Percentiles rank a stretch among this genome's conserved stretches.
Conservation (phyloP, 495 filamentous ascomycete species). For the Aspergillus olivimuriae region DNA sequence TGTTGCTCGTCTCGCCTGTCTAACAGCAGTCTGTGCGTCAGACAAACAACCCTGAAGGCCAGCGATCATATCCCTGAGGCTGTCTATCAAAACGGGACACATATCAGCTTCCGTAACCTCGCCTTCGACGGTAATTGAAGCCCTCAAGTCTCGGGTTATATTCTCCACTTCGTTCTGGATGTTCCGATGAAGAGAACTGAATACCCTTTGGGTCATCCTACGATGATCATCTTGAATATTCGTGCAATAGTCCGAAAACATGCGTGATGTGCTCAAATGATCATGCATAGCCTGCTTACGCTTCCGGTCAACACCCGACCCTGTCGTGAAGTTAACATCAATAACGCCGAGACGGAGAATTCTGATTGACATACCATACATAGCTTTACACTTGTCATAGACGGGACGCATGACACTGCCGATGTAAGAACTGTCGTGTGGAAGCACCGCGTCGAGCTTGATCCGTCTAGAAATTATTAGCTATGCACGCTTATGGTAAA, state of each 20-base stretch:
- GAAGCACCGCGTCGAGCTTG: conserved; percentile 8
- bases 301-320: conserved; percentile 5
- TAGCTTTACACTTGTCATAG: conserved; percentile 2
- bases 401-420: conserved; percentile 15
- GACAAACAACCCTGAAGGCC: too few species aligned
- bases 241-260: conserved; percentile 4
- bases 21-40: too few species aligned
- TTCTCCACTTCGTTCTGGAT: conserved; percentile 3
- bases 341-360: background rate
- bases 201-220: background rate
- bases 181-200: conserved; percentile 1
- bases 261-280: conserved; percentile 2
- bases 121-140: conserved; percentile 7
- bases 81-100: too few species aligned
- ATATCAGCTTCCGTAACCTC: conserved; percentile 10
- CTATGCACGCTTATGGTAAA: background rate
- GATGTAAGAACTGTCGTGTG: conserved; percentile 19
- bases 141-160: conserved; percentile 6
- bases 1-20: too few species aligned
- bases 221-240: background rate
- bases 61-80: too few species aligned
- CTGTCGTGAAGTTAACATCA: conserved; percentile 1
- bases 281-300: conserved; percentile 11
- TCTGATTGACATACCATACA: conserved; percentile 14
- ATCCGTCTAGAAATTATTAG: conserved; percentile 3